phyloP scores from a whole-genome alignment of 2,329 filamentous ascomycete species.

The Xylaria hypoxylon region DNA sequence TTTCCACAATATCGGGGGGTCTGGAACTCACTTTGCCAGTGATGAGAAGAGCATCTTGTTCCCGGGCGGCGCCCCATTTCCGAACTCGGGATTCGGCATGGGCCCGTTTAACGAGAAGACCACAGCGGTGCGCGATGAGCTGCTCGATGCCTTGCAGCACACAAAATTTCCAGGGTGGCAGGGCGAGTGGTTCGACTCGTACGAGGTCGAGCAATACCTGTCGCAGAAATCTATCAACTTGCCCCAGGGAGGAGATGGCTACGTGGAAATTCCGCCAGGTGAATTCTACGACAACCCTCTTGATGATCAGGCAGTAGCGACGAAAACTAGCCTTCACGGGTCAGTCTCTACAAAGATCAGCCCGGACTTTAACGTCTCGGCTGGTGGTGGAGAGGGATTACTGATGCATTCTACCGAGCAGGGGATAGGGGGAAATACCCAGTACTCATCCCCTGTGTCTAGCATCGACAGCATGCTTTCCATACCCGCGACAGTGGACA shows the following conservation, averaged over 20 bases:
- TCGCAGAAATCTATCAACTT: conserved; percentile 72
- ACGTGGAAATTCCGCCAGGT: conserved; percentile 64
- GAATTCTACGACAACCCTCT: conserved; percentile 52
- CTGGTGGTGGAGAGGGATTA: neutral
- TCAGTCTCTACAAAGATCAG: neutral
- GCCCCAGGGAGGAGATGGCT: conserved; percentile 73
- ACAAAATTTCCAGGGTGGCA: conserved; percentile 72
- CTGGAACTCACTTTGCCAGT: conserved; percentile 71
- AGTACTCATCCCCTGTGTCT: conserved; percentile 33
- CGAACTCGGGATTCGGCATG: conserved; percentile 54
- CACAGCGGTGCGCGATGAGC: conserved; percentile 56
- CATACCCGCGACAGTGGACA: conserved; percentile 24
- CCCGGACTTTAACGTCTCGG: conserved; percentile 11
- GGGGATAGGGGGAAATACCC: conserved; percentile 3
- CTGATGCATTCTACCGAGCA: conserved; percentile 19
- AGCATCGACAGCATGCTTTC: conserved; percentile 31
- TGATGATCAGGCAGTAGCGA: neutral
- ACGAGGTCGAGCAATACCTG: conserved; percentile 82
- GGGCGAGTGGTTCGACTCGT: conserved; percentile 80
- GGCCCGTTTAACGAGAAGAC: conserved; percentile 61
- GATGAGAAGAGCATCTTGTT: conserved; percentile 45
- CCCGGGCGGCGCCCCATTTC: conserved; percentile 44
- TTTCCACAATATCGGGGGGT: conserved; percentile 74
- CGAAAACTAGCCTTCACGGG: conserved; percentile 12
- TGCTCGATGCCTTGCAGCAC: conserved; percentile 61